These are phyloP conservation scores for Thraustochytrium striatum DNA, from an alignment of 352 stramenopile genomes.

Conservation along the genomic window DNA sequence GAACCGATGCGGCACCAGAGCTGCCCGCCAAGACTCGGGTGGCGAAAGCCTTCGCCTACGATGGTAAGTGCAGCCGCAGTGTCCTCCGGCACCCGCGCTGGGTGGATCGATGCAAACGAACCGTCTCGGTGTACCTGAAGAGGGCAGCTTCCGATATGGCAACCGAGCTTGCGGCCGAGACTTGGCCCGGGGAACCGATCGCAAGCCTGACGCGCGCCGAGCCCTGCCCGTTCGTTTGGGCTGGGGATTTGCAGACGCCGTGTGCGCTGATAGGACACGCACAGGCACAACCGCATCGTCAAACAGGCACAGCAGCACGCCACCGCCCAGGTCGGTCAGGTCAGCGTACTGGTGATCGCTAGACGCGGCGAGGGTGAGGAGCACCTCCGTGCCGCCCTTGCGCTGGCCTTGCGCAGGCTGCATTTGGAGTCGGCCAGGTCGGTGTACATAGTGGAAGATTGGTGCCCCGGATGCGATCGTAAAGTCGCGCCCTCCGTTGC, in stretches of 20 bases:
- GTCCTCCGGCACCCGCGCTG: background rate
- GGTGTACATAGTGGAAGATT: background rate
- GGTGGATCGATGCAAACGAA: no score
- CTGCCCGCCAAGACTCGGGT: background rate
- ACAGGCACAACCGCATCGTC: no score
- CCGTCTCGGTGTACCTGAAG: no score
- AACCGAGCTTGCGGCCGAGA: no score
- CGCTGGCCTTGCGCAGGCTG: background rate
- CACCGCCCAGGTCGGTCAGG: no score
- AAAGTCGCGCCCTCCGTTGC: conserved; percentile 20
- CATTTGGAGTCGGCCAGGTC: background rate
- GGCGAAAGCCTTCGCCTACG: background rate
- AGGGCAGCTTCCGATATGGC: no score
- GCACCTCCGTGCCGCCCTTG: background rate
- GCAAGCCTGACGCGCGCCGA: no score
- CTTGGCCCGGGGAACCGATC: no score
- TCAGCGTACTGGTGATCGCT: no score
- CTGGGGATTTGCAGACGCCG: no score
- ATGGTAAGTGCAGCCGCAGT: background rate
- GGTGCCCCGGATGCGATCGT: background rate
- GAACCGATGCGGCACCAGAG: conserved; percentile 1
- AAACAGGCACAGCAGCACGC: background rate
- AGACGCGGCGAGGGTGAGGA: background rate
- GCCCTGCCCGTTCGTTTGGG: no score
- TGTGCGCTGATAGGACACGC: no score